These are phyloP conservation scores for Fusarium sp. DNA, from an alignment of 2,329 filamentous ascomycete genomes.

Conservation along the genomic window DNA sequence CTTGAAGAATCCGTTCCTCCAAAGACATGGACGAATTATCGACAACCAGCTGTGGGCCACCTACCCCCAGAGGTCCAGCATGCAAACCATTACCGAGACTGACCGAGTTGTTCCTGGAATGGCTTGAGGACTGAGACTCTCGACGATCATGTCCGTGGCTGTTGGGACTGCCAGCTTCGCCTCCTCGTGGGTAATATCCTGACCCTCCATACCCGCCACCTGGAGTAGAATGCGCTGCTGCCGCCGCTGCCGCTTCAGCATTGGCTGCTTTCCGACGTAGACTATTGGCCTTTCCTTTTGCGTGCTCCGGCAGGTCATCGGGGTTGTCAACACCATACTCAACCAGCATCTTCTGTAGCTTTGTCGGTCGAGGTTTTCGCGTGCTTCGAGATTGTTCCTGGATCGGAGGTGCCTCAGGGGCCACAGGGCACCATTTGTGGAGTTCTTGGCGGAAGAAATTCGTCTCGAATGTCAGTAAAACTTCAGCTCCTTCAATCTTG, in stretches of 20 bases:
- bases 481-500: constrained; percentile 97
- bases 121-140: constrained; percentile 46
- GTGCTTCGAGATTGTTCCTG: constrained; percentile 91
- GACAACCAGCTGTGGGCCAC: constrained; percentile 59
- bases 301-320: constrained; percentile 87
- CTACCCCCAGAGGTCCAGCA: constrained; percentile 59
- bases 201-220: constrained; percentile 46
- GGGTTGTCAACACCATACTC: constrained; percentile 90
- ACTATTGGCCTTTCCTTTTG: constrained; percentile 82
- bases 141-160: constrained; percentile 50
- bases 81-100: constrained; percentile 59
- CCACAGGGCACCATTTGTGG: constrained; percentile 94
- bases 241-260: constrained; percentile 64
- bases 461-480: constrained; percentile 91
- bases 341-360: constrained; percentile 93
- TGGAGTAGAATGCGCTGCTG: constrained; percentile 42
- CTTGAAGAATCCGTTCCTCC: constrained; percentile 65
- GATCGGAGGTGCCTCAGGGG: constrained; percentile 85
- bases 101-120: constrained; percentile 55
- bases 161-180: constrained; percentile 35
- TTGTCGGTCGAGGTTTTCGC: constrained; percentile 94
- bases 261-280: constrained; percentile 78
- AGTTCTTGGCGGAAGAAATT: constrained; percentile 97
- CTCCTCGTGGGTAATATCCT: constrained; percentile 44
- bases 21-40: constrained; percentile 59